A percentile compares a stretch with the other conserved stretches of the same genome.
Evolutionary conservation across 2,329 filamentous ascomycete species (phyloP).

Genomic region (Colletotrichum spinosum): DNA sequence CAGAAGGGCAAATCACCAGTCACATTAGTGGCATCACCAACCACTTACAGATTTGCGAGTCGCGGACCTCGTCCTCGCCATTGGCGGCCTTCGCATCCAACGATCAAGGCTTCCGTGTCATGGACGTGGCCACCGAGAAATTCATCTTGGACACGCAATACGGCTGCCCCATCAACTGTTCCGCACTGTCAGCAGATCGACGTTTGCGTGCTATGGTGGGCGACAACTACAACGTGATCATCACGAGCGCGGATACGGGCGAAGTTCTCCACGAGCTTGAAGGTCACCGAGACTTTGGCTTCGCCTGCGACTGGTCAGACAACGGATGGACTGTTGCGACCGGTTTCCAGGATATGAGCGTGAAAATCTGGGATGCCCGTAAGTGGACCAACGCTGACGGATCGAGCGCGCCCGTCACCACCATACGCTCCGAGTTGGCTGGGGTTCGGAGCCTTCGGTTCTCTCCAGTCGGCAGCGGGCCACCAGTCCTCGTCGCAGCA

Average conservation of each 20-base stretch:
- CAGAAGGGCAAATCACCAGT: slow-evolving; percentile 61
- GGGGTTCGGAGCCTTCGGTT: slow-evolving; percentile 78
- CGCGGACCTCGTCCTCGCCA: slow-evolving; percentile 63
- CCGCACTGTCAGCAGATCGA: slow-evolving; percentile 77
- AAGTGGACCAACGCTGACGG: slow-evolving; percentile 71
- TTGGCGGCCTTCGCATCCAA: slow-evolving; percentile 73
- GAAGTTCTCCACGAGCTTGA: slow-evolving; percentile 66
- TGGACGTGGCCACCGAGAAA: slow-evolving; percentile 69
- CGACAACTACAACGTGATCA: slow-evolving; percentile 73
- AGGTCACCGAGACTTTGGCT: slow-evolving; percentile 78
- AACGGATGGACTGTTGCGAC: slow-evolving; percentile 83
- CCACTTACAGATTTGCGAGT: slow-evolving; percentile 68
- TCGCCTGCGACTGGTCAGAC: slow-evolving; percentile 83
- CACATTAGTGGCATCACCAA: slow-evolving; percentile 71
- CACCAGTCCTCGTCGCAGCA: slow-evolving; percentile 75
- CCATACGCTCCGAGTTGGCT: slow-evolving; percentile 74
- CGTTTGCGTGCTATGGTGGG: slow-evolving; percentile 80
- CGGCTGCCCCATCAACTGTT: slow-evolving; percentile 76
- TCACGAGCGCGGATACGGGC: slow-evolving; percentile 77
- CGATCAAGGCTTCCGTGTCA: slow-evolving; percentile 67
- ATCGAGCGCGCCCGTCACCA: slow-evolving; percentile 58
- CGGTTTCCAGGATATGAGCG: slow-evolving; percentile 78
- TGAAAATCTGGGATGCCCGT: slow-evolving; percentile 82
- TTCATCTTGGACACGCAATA: slow-evolving; percentile 67
- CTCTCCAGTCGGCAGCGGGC: slow-evolving; percentile 76